Conservation (phyloP, 1,139 yeast genomes). For the Yamadazyma aaseri region DNA sequence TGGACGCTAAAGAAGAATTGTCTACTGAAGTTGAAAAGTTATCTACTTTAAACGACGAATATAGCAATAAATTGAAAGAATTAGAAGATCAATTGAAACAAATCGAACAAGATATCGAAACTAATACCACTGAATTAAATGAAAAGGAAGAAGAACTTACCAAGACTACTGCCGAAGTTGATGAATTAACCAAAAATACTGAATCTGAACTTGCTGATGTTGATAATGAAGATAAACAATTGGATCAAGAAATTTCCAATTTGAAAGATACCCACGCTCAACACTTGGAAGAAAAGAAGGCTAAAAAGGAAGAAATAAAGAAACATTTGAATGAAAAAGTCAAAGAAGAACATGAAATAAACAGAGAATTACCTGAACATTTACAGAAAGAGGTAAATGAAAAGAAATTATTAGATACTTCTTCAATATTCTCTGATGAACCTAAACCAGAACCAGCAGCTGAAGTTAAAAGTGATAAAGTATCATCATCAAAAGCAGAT, state of each 20-base stretch:
- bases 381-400: conserved; percentile 44
- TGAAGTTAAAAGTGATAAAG: conserved; percentile 8
- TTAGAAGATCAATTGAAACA: conserved; percentile 37
- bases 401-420: conserved; percentile 38
- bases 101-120: conserved; percentile 38
- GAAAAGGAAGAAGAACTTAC: conserved; percentile 30
- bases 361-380: conserved; percentile 53
- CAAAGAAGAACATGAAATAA: conserved; percentile 44
- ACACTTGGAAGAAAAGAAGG: conserved; percentile 28
- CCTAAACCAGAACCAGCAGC: conserved; percentile 16
- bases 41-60: conserved; percentile 33
- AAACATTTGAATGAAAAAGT: conserved; percentile 33
- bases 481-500: not conserved
- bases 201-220: conserved; percentile 26
- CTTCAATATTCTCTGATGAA: conserved; percentile 37
- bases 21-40: conserved; percentile 33
- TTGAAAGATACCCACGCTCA: conserved; percentile 31
- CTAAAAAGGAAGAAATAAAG: conserved; percentile 35
- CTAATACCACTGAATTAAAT: conserved; percentile 32
- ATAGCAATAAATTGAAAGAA: conserved; percentile 33
- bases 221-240: conserved; percentile 25
- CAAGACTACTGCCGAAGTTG: conserved; percentile 32
- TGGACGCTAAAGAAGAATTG: conserved; percentile 39
- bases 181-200: conserved; percentile 27
- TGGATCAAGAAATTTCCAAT: conserved; percentile 31